A percentile compares a stretch with the other conserved stretches of the same genome.
phyloP scores from a whole-genome alignment of 2,329 filamentous ascomycete genomes.

The Phialophora verrucosa region DNA sequence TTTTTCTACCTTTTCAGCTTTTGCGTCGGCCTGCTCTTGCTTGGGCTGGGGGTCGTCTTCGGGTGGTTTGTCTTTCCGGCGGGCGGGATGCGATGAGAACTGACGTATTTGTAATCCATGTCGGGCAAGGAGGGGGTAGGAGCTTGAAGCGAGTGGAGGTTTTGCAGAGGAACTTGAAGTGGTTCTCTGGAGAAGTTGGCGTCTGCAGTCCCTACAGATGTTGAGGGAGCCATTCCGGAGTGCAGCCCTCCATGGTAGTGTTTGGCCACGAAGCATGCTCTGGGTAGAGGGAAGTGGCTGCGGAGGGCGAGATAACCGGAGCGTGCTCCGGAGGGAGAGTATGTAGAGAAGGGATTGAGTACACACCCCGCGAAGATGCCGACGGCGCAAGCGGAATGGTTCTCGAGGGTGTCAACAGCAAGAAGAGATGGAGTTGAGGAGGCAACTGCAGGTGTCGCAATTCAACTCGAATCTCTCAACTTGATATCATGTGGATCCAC shows the following conservation, averaged over 20 bases:
- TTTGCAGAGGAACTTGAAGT: slow-evolving; percentile 15
- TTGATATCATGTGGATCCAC: slow-evolving; percentile 4
- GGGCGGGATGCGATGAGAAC: slow-evolving; percentile 54
- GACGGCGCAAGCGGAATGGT: not conserved
- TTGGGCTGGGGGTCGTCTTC: slow-evolving; percentile 48
- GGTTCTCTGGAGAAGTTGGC: slow-evolving; percentile 32
- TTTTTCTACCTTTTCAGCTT: slow-evolving; percentile 55
- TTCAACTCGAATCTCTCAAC: not conserved
- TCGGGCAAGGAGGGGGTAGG: slow-evolving; percentile 14
- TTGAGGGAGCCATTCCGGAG: slow-evolving; percentile 57
- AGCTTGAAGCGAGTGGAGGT: slow-evolving; percentile 19
- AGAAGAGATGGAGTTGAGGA: not conserved
- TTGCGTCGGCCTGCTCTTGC: slow-evolving; percentile 50
- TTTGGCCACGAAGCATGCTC: slow-evolving; percentile 69
- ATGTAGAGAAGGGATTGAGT: not conserved
- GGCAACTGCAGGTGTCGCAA: slow-evolving; percentile 2
- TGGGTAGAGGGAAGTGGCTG: not conserved
- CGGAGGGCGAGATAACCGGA: not conserved
- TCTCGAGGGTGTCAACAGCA: not conserved
- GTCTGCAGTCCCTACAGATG: slow-evolving; percentile 39
- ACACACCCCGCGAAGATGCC: not conserved
- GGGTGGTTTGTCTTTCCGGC: slow-evolving; percentile 63
- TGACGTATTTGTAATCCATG: slow-evolving; percentile 44
- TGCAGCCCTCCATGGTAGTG: slow-evolving; percentile 68
- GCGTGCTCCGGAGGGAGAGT: not conserved